Evolutionary conservation across 1,139 yeast species (phyloP).

Genomic region (Barnettozyma hawaiiensis): DNA sequence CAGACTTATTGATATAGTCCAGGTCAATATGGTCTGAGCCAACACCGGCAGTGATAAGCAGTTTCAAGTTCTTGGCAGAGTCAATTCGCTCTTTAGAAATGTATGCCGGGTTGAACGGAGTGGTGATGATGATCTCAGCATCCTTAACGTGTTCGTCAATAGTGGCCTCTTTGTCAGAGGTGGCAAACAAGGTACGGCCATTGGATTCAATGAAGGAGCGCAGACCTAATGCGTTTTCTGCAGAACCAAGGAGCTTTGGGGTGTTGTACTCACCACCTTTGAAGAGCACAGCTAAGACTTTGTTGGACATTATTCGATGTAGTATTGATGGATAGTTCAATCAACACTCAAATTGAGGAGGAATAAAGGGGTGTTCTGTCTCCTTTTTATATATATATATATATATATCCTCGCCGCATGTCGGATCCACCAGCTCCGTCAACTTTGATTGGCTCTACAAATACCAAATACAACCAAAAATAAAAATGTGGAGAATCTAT

Average conservation of each 20-base stretch:
- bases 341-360: not conserved
- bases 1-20: slow-evolving; percentile 59
- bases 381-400: not conserved
- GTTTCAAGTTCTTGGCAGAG: slow-evolving; percentile 68
- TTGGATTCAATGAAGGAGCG: slow-evolving; percentile 56
- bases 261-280: slow-evolving; percentile 27
- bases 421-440: too few species aligned
- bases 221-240: slow-evolving; percentile 73
- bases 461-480: too few species aligned
- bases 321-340: not conserved
- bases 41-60: slow-evolving; percentile 76
- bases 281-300: slow-evolving; percentile 26
- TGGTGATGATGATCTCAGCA: slow-evolving; percentile 72
- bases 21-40: slow-evolving; percentile 81
- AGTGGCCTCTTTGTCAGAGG: slow-evolving; percentile 61
- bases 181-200: slow-evolving; percentile 65
- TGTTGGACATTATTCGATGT: slow-evolving; percentile 14
- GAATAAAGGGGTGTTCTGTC: not conserved
- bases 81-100: slow-evolving; percentile 59
- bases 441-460: not conserved
- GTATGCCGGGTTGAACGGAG: slow-evolving; percentile 84
- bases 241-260: slow-evolving; percentile 54
- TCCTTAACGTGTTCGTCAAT: slow-evolving; percentile 63
- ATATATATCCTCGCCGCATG: too few species aligned
- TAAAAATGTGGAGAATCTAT: not conserved